Base-by-base conservation (phyloP, 2,329 filamentous ascomycete genomes). In the Leptographium lundbergii region DNA sequence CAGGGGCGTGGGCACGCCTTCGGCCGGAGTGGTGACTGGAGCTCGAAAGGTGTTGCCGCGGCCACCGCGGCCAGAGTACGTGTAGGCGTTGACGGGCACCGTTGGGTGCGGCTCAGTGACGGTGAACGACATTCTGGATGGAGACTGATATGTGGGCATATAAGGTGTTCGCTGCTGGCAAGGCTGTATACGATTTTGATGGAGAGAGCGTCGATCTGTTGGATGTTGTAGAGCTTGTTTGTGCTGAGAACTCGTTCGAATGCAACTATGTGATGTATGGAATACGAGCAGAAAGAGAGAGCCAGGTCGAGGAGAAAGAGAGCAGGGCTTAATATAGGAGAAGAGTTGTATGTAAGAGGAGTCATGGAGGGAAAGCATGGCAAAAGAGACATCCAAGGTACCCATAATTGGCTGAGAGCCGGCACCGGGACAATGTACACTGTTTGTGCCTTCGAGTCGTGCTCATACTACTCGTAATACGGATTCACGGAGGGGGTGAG, bases 1-100 rank as follows among this genome's bases (percentile, higher is more conserved):
- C 61, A 77, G 74, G 59, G 25, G 5, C 11, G 80, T 77, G 59
- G 79, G 75, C 57, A 79, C 73, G 67, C 77, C 76, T 67, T 81
- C 70, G 61, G 79, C 55, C 61, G 79, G 73, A n/a, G 73, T 68
- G 29, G 73, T 74, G 36, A 62, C 65, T 6, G 66, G 63, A 22
- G 75, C 71, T 59, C 77, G 77, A 70, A 77, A 77, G 68, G 74
- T 76, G 74, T 82, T 82, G 65, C 80, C 80, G 2, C 77, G 76
- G 60, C 80, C 80, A 63, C 80, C 80, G 57, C 80, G 79, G 63
- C 80, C 80, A 7, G 76, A 74, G 72, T 80, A 77, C 57, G 74
- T 72, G 74, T 75, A 77, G 62, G 72, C 68, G 69, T 77, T 72
- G 66, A 73, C 70, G 56, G 65, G 66, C 51, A 77, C 71, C 60